Evolutionary conservation across 208 protist genomes (phyloP).

Genomic region (Trypanosoma avium): DNA sequence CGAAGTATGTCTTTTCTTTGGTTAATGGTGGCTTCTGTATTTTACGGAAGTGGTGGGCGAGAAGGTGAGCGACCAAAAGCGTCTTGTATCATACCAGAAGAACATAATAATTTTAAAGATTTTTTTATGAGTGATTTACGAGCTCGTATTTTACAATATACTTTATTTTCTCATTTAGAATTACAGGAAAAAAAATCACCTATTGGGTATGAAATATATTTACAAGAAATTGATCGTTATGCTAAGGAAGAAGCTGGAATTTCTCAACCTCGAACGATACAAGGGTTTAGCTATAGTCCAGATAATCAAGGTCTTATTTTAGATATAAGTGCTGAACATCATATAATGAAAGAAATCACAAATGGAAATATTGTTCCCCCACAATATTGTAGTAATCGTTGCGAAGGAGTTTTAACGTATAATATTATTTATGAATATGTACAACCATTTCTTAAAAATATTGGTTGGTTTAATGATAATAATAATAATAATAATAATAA

Average conservation of each 20-base stretch:
- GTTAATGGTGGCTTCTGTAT: constrained; percentile 66
- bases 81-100: constrained; percentile 60
- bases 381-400: constrained; percentile 70
- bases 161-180: constrained; percentile 24
- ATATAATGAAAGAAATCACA: constrained; percentile 53
- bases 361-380: constrained; percentile 39
- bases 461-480: constrained; percentile 29
- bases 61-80: constrained; percentile 29
- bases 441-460: constrained; percentile 47
- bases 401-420: constrained; percentile 67
- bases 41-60: constrained; percentile 47
- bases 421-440: constrained; percentile 79
- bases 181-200: not conserved
- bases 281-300: constrained; percentile 69
- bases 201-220: constrained; percentile 13
- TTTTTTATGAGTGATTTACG: constrained; percentile 87
- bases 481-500: not conserved
- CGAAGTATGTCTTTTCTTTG: constrained; percentile 86
- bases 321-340: constrained; percentile 69
- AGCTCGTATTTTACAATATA: constrained; percentile 66
- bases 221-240: constrained; percentile 19
- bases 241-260: constrained; percentile 27
- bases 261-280: constrained; percentile 18
- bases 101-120: constrained; percentile 87
- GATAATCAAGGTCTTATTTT: constrained; percentile 54